These are phyloP conservation scores for Yamadazyma sp. DNA, from an alignment of 805 yeast species.

Conservation along the genomic window DNA sequence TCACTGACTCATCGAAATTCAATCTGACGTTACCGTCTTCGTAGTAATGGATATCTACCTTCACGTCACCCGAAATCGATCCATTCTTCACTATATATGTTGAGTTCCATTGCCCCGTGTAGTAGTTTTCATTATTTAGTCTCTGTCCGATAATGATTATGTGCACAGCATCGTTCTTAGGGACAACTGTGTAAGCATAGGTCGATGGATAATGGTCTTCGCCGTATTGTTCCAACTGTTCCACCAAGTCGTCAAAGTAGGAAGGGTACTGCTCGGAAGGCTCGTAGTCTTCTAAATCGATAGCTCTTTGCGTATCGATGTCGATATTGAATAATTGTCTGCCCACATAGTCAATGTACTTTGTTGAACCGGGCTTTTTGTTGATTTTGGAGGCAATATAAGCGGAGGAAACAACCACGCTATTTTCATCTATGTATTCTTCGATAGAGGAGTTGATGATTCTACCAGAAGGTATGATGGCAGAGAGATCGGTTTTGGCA, in stretches of 20 bases:
- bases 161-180: constrained; percentile 33
- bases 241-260: constrained; percentile 29
- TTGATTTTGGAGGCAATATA: constrained; percentile 35
- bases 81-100: constrained; percentile 48
- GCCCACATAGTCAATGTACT: constrained; percentile 51
- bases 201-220: constrained; percentile 64
- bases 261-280: constrained; percentile 25
- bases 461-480: constrained; percentile 21
- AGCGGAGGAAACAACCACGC: constrained; percentile 28
- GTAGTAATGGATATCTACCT: constrained; percentile 82
- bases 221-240: constrained; percentile 50
- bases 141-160: constrained; percentile 70
- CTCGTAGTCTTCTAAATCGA: constrained; percentile 49
- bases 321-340: constrained; percentile 59
- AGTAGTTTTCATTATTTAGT: constrained; percentile 72
- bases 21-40: constrained; percentile 95
- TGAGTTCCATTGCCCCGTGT: constrained; percentile 89
- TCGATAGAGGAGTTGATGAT: constrained; percentile 30
- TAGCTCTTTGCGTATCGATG: constrained; percentile 46
- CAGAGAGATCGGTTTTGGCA: constrained; percentile 24
- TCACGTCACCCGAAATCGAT: constrained; percentile 52
- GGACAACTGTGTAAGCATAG: constrained; percentile 46
- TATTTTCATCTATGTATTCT: constrained; percentile 26
- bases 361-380: constrained; percentile 37
- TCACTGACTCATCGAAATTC: constrained; percentile 41